phyloP scores from a whole-genome alignment of 805 yeast genomes.

The Candida palmyrensis region DNA sequence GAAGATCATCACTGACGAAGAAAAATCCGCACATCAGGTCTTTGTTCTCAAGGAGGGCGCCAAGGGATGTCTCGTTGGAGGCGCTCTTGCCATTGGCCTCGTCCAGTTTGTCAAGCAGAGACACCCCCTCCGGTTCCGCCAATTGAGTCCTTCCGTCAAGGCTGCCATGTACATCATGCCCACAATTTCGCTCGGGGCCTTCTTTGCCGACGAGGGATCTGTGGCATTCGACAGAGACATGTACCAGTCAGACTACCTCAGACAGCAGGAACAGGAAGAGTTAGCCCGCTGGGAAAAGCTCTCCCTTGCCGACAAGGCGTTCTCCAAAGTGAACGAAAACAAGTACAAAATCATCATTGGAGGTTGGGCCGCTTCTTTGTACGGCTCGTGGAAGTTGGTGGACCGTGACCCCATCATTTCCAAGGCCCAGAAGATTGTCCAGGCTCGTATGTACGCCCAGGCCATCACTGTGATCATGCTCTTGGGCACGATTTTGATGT shows the following conservation, averaged over 20 bases:
- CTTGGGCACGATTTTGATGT: conserved; percentile 62
- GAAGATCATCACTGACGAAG: conserved; percentile 67
- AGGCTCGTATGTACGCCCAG: conserved; percentile 90
- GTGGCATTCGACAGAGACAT: conserved; percentile 55
- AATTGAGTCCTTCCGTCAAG: conserved; percentile 30
- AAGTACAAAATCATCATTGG: conserved; percentile 66
- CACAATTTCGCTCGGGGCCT: conserved; percentile 55
- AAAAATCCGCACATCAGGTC: conserved; percentile 58
- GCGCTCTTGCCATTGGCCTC: conserved; percentile 49
- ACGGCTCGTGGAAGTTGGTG: conserved; percentile 71
- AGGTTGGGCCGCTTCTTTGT: conserved; percentile 77
- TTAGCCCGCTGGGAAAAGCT: conserved; percentile 48
- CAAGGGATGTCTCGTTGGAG: conserved; percentile 57
- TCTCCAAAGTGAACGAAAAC: conserved; percentile 46
- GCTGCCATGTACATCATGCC: conserved; percentile 69
- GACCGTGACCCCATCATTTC: conserved; percentile 73
- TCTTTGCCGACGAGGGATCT: conserved; percentile 70
- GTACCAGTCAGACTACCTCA: conserved; percentile 47
- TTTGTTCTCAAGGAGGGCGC: conserved; percentile 57
- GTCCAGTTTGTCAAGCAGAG: conserved; percentile 34
- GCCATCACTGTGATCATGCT: conserved; percentile 69
- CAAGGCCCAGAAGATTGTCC: conserved; percentile 73
- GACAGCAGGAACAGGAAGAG: conserved; percentile 39
- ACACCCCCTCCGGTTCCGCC: conserved; percentile 45
- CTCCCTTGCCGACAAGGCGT: conserved; percentile 43